Evolutionary conservation across 2,329 filamentous ascomycete species (phyloP).

Genomic region (Fonsecaea erecta): DNA sequence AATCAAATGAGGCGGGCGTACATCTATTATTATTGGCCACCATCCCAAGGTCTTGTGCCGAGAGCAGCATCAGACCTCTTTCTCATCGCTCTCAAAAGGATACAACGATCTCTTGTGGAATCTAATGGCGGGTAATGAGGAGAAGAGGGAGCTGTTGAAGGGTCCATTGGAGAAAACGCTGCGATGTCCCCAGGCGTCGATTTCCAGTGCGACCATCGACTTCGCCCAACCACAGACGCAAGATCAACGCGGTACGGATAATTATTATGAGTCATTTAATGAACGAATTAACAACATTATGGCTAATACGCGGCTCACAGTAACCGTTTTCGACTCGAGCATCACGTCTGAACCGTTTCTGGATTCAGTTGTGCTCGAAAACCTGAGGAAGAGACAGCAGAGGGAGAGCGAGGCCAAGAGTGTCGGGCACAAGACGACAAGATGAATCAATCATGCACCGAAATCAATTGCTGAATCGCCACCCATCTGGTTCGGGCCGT

Average conservation of each 20-base stretch:
- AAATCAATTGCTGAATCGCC: constrained; percentile 8
- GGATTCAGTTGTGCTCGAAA: constrained; percentile 44
- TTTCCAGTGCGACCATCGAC: constrained; percentile 18
- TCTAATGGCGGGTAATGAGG: constrained; percentile 22
- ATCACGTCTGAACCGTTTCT: constrained; percentile 46
- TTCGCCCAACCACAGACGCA: constrained; percentile 28
- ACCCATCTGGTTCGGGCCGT: constrained; percentile 15
- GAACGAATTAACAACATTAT: constrained; percentile 4
- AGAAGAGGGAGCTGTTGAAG: constrained; percentile 25
- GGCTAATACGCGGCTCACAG: constrained; percentile 23
- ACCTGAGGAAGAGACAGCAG: constrained; percentile 38
- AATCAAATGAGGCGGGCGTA: background rate
- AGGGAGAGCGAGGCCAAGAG: constrained; percentile 6
- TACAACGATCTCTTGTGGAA: background rate
- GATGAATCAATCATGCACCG: constrained; percentile 10
- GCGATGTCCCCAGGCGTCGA: constrained; percentile 17
- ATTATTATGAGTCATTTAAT: constrained; percentile 19
- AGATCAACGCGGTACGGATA: constrained; percentile 33
- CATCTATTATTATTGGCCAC: constrained; percentile 2
- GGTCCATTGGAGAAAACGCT: constrained; percentile 29
- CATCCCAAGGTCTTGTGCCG: background rate
- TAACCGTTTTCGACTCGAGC: constrained; percentile 45
- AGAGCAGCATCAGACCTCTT: background rate
- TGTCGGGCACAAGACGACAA: background rate
- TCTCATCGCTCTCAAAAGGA: background rate